Conservation (phyloP, 2,329 filamentous ascomycete genomes). For the Colletotrichum aenigma region DNA sequence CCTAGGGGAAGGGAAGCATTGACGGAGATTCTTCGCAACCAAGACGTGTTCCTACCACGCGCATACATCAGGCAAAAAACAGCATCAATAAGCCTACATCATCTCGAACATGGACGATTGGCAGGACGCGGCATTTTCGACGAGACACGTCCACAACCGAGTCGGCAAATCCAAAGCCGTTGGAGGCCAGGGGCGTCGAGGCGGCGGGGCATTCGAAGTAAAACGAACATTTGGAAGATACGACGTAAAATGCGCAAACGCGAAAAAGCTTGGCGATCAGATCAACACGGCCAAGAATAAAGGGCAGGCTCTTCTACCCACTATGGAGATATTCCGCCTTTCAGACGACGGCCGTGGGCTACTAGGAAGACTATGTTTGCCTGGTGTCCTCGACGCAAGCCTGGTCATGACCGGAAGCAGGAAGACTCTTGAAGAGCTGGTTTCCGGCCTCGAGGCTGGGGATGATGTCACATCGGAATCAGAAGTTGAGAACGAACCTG, state of each 20-base stretch:
- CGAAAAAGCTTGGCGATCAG: not conserved
- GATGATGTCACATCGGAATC: not conserved
- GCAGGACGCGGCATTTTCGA: slow-evolving; percentile 8
- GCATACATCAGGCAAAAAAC: fast-evolving
- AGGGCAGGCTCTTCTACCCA: not conserved
- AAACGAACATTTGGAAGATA: slow-evolving; percentile 4
- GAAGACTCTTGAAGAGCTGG: not conserved
- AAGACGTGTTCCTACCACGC: not conserved
- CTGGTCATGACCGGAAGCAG: slow-evolving; percentile 2
- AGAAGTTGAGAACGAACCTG: not conserved
- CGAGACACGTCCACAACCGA: slow-evolving; percentile 8
- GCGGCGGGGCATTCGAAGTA: slow-evolving; percentile 3
- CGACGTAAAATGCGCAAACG: not conserved
- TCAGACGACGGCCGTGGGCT: not conserved
- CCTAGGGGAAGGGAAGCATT: not conserved
- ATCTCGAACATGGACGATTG: not conserved
- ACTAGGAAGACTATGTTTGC: not conserved
- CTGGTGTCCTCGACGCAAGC: not conserved
- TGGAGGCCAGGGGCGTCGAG: not conserved
- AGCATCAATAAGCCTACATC: not conserved
- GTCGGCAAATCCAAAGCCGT: not conserved
- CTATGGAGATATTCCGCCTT: slow-evolving; percentile 1
- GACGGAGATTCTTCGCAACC: not conserved
- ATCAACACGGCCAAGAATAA: fast-evolving
- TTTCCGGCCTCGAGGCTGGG: not conserved